These are phyloP conservation scores for Pythium dissotocum DNA, from an alignment of 352 stramenopile genomes.

Conservation along the genomic window DNA sequence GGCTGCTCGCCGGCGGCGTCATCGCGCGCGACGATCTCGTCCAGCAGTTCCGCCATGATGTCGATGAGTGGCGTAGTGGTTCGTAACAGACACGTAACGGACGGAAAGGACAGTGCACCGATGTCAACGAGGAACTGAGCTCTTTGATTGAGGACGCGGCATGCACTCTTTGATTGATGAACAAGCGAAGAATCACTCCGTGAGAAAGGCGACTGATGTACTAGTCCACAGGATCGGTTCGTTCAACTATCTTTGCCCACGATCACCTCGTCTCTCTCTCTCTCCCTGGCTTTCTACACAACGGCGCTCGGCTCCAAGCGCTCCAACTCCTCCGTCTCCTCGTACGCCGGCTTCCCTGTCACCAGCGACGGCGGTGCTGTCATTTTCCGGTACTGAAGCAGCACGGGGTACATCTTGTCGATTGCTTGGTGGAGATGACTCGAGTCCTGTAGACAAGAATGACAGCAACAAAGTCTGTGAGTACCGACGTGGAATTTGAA, in stretches of 20 bases:
- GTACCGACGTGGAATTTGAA: not conserved
- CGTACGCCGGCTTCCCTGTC: slow-evolving; percentile 67
- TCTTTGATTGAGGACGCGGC: not conserved
- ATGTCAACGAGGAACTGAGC: not conserved
- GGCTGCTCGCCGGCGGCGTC: slow-evolving; percentile 29
- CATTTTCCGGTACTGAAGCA: slow-evolving; percentile 72
- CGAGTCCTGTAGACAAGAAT: slow-evolving; percentile 26
- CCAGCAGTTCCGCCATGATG: slow-evolving; percentile 24
- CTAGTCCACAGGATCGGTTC: not conserved
- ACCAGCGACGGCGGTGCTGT: slow-evolving; percentile 67
- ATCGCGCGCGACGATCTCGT: slow-evolving; percentile 45
- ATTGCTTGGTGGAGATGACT: slow-evolving; percentile 60
- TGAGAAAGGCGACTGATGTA: slow-evolving; percentile 2
- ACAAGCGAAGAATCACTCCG: not conserved
- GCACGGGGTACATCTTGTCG: slow-evolving; percentile 73
- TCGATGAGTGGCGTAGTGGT: not conserved
- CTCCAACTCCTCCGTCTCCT: slow-evolving; percentile 67
- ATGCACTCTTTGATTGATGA: not conserved
- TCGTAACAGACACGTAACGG: slow-evolving; percentile 18
- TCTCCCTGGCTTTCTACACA: slow-evolving; percentile 30
- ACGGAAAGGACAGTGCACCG: not conserved
- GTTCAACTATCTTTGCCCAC: not conserved
- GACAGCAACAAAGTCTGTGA: not conserved
- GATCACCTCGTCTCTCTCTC: not conserved
- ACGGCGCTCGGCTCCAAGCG: slow-evolving; percentile 59